Evolutionary conservation across 2,329 filamentous ascomycete genomes (phyloP).

Genomic region (Cercospora janseana): DNA sequence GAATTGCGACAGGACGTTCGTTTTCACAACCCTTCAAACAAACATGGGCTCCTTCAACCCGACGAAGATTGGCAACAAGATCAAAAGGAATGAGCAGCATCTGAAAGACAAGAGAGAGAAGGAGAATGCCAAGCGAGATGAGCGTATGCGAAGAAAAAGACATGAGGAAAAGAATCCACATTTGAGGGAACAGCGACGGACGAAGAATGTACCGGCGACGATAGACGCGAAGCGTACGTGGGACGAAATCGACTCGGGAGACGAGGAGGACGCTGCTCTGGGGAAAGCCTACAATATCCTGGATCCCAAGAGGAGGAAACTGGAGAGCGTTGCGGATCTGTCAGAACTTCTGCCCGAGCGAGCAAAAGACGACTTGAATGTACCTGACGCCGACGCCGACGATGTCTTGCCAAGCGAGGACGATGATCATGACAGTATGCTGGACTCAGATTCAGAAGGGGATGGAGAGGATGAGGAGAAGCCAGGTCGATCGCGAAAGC

Average conservation of each 20-base stretch:
- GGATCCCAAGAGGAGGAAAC: conserved; percentile 46
- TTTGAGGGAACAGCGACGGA: conserved; percentile 69
- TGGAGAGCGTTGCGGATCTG: conserved; percentile 34
- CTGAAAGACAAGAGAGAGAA: conserved; percentile 75
- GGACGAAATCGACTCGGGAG: conserved; percentile 58
- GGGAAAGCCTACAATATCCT: conserved; percentile 48
- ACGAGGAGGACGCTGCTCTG: conserved; percentile 41
- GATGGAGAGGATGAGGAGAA: conserved; percentile 42
- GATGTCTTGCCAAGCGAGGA: conserved; percentile 37
- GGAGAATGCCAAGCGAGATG: conserved; percentile 71
- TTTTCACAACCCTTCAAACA: not conserved
- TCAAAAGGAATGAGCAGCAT: conserved; percentile 73
- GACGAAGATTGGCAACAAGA: conserved; percentile 53
- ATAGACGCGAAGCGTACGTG: conserved; percentile 86
- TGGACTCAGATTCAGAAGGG: conserved; percentile 52
- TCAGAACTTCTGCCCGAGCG: conserved; percentile 14
- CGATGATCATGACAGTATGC: conserved; percentile 72
- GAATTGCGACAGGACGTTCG: not conserved
- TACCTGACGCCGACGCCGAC: conserved; percentile 36
- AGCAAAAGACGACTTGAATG: conserved; percentile 16
- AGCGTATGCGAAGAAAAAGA: conserved; percentile 74
- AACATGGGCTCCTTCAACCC: conserved; percentile 36
- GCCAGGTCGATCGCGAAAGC: conserved; percentile 25
- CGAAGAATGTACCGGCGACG: conserved; percentile 74
- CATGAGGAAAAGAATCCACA: conserved; percentile 82